phyloP scores from a whole-genome alignment of 805 yeast genomes.

The Candida corydali region DNA sequence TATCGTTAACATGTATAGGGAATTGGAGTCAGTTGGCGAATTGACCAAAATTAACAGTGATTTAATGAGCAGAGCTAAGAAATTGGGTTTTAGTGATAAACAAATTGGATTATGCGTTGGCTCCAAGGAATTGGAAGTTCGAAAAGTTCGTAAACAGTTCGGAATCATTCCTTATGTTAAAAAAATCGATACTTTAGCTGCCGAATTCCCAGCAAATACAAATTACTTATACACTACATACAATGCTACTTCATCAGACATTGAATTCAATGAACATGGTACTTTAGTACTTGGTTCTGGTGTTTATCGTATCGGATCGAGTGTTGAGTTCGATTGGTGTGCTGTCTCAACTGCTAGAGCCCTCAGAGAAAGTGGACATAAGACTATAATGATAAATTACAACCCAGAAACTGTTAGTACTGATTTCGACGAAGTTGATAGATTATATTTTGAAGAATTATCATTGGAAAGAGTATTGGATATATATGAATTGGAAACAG shows the following conservation, averaged over 20 bases:
- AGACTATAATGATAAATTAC: constrained; percentile 94
- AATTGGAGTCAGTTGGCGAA: constrained; percentile 58
- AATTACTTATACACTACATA: constrained; percentile 95
- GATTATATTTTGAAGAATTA: constrained; percentile 93
- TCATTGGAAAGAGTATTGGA: constrained; percentile 96
- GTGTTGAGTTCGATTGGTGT: constrained; percentile 99
- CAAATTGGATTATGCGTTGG: constrained; percentile 82
- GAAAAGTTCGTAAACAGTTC: constrained; percentile 73
- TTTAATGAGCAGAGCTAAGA: constrained; percentile 74
- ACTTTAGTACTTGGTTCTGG: constrained; percentile 97
- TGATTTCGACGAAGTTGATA: constrained; percentile 96
- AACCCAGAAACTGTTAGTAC: constrained; percentile 99
- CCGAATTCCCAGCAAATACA: constrained; percentile 97
- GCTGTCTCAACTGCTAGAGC: constrained; percentile 97
- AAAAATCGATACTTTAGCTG: constrained; percentile 95
- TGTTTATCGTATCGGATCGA: constrained; percentile 96
- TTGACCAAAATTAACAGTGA: constrained; percentile 62
- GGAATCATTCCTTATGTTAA: constrained; percentile 91
- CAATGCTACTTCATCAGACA: constrained; percentile 84
- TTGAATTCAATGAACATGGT: constrained; percentile 83
- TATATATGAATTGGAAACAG: constrained; percentile 86
- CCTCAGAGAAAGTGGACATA: constrained; percentile 78
- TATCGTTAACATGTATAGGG: constrained; percentile 84
- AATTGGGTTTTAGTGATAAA: constrained; percentile 91
- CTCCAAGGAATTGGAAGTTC: constrained; percentile 72